Evolutionary conservation across 768 basidiomycete genomes (phyloP), one percentile per base, ranked within the genome.

Genomic region (Nevesoporus exiguus): DNA sequence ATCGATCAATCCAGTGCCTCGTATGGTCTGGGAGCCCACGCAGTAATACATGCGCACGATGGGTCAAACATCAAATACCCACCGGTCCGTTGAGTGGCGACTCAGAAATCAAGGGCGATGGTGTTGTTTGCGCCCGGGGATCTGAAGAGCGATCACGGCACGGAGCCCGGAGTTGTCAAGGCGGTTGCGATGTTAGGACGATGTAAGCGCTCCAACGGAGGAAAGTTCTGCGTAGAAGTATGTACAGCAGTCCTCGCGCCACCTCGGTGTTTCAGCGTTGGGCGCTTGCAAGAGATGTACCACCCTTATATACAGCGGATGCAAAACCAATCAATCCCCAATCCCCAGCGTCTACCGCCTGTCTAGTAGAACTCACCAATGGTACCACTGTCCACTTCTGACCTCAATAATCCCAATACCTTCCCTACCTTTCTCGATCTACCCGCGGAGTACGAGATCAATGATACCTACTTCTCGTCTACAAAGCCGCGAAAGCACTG

Each of bases 401-500:
- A 69, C 27, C 67, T 69, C 52, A 69, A 68, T 37, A 50, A 62
- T 25, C 24, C 59, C 0, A 31, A 25, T 1, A 55, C 67, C 24
- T 69, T 70, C 31, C 67, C 68, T 25, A 17, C 62, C 1, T 69
- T 70, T 43, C 13, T 3, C 34, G 47, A 46, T 19, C 58, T 69
- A 13, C 67, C 67, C n/a, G 21, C 30, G n/a, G 68, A 70, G 49
- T 50, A 56, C 40, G 57, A 60, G 21, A 41, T 57, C 47, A 60
- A 54, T 10, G 58, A 60, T 14, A 21, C 58, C 13, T 56, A 60
- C 54, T 60, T 58, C 43, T 60, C 66, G 36, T 60, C 68, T 7
- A 49, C 49, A n/a, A 70, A 50, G 37, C 62, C 64, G n/a, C 62
- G 57, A 24, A 66, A 52, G 39, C 67, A 69, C 51, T 69, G 67